Evolutionary conservation across 2,329 filamentous ascomycete species (phyloP), one percentile per base, ranked within the genome.

Genomic region (Fusarium sp.): DNA sequence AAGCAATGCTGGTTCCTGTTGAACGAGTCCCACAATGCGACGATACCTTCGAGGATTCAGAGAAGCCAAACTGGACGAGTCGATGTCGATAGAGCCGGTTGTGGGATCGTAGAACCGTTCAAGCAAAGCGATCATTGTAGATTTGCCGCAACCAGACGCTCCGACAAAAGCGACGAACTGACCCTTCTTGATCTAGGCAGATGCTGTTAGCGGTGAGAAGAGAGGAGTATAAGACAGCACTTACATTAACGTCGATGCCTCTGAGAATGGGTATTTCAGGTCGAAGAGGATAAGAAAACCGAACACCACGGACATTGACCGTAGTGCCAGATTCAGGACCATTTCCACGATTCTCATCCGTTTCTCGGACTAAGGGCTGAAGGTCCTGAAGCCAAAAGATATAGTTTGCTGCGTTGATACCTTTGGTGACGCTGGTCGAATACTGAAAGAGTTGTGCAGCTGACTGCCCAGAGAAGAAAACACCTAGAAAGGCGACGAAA

Each of bases 211-310:
- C 30, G 30, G 3, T 32, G 30, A 15, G 13, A 16, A 32, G 13
- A 8, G 13, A 32, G 30, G 15, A 32, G 13, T 8, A 32, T 8
- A 15, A 32, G 13, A 32, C 30, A 32, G 1, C 13, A 32, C 30
- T 32, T 32, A 85, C 73, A 10, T 68, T 27, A 6, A 75, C 18
- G 18, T 74, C 60, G 6, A 88, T 76, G 3, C 84, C 81, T 5
- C 81, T 76, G 2, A 86, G 75, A 62, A 84, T 80, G 27, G 79
- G 75, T 1, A 78, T 73, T 55, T 81, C 72, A 25, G 81, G 79
- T 24, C 83, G 77, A 57, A 82, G 73, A 4, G 90, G 89, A 67
- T 92, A 93, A 4, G 87, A 83, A 75, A 93, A 92, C 20, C 84
- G 80, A 18, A 92, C 83, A 32, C 86, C 78, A 9, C 83, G 80